Evolutionary conservation across 768 basidiomycete species (phyloP).

Genomic region (Cantharellus anzutake): DNA sequence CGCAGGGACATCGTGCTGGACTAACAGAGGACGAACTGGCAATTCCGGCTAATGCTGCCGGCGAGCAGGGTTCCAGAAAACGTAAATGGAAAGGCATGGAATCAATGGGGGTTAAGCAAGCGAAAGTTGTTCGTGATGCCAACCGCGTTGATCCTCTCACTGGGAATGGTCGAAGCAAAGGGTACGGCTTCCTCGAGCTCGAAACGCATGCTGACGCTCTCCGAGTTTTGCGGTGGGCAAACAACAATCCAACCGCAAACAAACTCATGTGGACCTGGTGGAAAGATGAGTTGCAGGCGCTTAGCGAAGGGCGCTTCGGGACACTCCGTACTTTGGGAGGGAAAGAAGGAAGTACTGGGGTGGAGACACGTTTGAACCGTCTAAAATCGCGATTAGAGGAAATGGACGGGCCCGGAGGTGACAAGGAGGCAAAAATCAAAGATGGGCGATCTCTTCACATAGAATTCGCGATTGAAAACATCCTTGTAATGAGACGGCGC

Average conservation of each 20-base stretch:
- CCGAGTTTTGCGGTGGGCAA: constrained; percentile 82
- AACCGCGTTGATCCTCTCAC: constrained; percentile 82
- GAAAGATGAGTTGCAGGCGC: constrained; percentile 42
- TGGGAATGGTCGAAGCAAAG: constrained; percentile 73
- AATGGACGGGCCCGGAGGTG: constrained; percentile 13
- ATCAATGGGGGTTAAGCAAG: constrained; percentile 51
- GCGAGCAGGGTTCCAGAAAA: constrained; percentile 8
- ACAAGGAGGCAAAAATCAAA: constrained; percentile 14
- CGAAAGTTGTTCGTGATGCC: constrained; percentile 77
- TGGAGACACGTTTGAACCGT: constrained; percentile 35
- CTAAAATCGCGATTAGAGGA: constrained; percentile 35
- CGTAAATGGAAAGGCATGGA: constrained; percentile 7
- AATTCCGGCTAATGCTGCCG: constrained; percentile 19
- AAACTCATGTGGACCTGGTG: constrained; percentile 64
- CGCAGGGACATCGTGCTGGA: constrained; percentile 33
- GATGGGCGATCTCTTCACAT: constrained; percentile 44
- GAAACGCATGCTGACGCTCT: constrained; percentile 74
- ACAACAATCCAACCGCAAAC: constrained; percentile 59
- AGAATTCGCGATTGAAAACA: constrained; percentile 95
- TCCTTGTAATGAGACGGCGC: constrained; percentile 61
- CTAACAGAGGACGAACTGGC: constrained; percentile 51
- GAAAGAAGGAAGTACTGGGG: constrained; percentile 23
- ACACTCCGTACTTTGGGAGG: constrained; percentile 11
- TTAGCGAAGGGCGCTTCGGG: constrained; percentile 26
- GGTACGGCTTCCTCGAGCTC: constrained; percentile 93